phyloP scores from a whole-genome alignment of 192 early-diverging fungal species.

The Backusella liffmaniae region DNA sequence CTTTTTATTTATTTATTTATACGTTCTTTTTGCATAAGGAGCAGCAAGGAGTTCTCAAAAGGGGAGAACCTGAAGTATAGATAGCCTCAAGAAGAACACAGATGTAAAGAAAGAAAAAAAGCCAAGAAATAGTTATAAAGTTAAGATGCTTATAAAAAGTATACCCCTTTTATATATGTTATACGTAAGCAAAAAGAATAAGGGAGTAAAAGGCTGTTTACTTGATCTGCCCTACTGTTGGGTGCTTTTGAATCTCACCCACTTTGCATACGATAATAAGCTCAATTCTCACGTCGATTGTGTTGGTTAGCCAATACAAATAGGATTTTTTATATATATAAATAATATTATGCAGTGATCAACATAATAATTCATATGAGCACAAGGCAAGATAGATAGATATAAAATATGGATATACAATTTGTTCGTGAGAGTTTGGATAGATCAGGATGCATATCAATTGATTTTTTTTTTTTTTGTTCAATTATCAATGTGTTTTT shows the following conservation, averaged over 20 bases:
- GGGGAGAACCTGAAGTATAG: neutral
- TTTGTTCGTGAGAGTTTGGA: neutral
- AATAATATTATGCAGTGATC: neutral
- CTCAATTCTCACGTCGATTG: neutral
- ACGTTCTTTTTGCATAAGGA: neutral
- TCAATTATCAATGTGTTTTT: too few species aligned
- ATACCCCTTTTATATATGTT: neutral
- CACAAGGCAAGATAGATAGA: neutral
- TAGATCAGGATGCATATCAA: constrained; percentile 11
- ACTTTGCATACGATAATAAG: constrained; percentile 5
- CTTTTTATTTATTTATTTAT: neutral
- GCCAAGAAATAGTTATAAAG: neutral
- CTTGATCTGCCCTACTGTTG: neutral
- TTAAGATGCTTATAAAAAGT: neutral
- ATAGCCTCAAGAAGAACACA: neutral
- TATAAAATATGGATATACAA: neutral
- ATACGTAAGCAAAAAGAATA: neutral
- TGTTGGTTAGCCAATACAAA: neutral
- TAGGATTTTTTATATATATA: neutral
- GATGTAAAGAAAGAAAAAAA: neutral
- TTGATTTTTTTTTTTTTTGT: neutral
- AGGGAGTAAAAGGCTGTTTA: neutral
- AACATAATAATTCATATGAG: neutral
- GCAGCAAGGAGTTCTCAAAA: neutral
- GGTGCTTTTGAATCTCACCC: constrained; percentile 10